Evolutionary conservation across 2,329 filamentous ascomycete species (phyloP), one percentile per base, ranked within the genome.

Genomic region (Dichotomopilus funicola): DNA sequence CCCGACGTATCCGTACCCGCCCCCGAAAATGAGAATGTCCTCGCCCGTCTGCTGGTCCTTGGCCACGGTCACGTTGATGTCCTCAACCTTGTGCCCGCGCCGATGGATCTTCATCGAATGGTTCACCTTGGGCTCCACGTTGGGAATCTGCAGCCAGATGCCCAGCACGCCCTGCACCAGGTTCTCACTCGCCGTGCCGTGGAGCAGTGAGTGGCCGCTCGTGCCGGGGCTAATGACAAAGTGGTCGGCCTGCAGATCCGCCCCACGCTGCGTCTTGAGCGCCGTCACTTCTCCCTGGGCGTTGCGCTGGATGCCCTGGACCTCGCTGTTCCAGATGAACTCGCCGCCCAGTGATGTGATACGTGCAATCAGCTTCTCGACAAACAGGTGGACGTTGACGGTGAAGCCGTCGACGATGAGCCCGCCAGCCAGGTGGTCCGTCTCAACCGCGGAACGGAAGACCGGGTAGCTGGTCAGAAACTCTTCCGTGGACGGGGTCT

Each of bases 21-120:
- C 47, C 10, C 47, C 47, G 34, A 49, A 36, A 19, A 47, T 36
- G 4, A 47, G 45, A 34, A 47, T 47, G 45, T 47, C 45, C 36
- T 47, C 45, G 33, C 45, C 45, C 6, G 45, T 47, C 13, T 35
- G 31, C 33, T 40, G 47, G 47, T 49, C 47, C 36, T 49, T 49
- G 47, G 47, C 47, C 36, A 40, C 36, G 47, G 47, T 49, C 35
- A 38, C 31, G 47, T 40, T 49, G 47, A 49, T 49, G 35, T 47
- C 45, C 19, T 47, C 45, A 12, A 47, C 45, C 45, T 36, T 47
- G 45, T 47, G 45, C 13, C 19, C 45, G 10, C 45, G 45, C 19
- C 45, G 45, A n/a, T 47, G 45, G 45, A 47, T 47, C 45, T 47
- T 47, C 45, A 47, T 47, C 6, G 45, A 47, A 12, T 47, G 34